Base-by-base conservation (phyloP, 257 asterid species). In the Scutellaria barbata region DNA sequence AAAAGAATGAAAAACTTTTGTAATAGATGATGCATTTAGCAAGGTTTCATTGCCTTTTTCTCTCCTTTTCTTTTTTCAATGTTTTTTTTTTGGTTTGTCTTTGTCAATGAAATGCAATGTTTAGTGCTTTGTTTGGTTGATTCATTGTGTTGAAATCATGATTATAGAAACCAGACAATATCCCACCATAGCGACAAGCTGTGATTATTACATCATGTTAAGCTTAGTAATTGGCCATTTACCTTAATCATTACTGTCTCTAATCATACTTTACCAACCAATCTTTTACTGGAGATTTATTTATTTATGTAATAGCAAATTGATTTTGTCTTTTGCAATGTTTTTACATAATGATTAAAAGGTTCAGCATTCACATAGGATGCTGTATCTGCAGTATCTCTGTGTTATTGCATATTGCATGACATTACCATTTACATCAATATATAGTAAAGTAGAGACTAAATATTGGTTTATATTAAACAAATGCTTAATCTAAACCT, bases 1-100 rank as follows among this genome's bases (percentile, higher is more conserved):
- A 39, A 53, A 58, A 63, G 67, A 54, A 62, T 39, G 20, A 20
- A 11, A 2, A 18, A 72, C 81, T 76, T 81, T 79, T 87, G 94
- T 87, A 82, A 75, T 80, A 63, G 79, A 80, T 68, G 82, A 81
- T 83, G 86, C 79, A 69, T 73, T 79, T 67, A 67, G 68, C 72
- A 76, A 76, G 78, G 69, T 78, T 63, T 18, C 25, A 43, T 67
- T 77, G 54, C 37, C 79, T 65, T 83, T 74, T 14, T 11, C 18
- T 47, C 50, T 2, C 13, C 61, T 3, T 25, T 3, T 25, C 30
- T 25, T 3, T 25, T 3, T 1, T 25, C 3, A 1, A 1, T 25
- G 1, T 30, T 2, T 30, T 30, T 68, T 82, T 73, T 82, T 73
- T 62, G 67, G 72, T 75, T 74, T 81, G 85, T 72, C 80, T 77